Percentiles rank a stretch among this genome's conserved stretches.
These are phyloP conservation scores for Trichoderma citrinoviride DNA, from an alignment of 2,329 filamentous ascomycete species.

Conservation along the genomic window DNA sequence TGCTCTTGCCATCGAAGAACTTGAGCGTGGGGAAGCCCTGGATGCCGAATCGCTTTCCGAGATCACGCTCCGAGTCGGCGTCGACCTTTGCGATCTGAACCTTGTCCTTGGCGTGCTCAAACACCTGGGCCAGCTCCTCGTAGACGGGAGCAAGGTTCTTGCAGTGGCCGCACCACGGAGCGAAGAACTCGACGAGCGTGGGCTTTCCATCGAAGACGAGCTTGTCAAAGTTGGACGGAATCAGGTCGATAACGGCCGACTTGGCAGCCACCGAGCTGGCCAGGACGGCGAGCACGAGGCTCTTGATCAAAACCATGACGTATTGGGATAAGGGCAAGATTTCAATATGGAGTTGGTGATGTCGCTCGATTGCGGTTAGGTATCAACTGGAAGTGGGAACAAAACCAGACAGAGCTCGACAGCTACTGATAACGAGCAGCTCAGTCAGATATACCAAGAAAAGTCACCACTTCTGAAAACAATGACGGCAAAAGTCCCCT, in stretches of 20 bases:
- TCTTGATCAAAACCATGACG: slow-evolving; percentile 58
- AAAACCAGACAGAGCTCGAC: neutral
- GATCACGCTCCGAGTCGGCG: slow-evolving; percentile 79
- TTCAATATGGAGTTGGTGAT: neutral
- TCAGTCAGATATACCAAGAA: neutral
- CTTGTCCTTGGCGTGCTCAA: slow-evolving; percentile 67
- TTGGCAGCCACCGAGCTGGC: slow-evolving; percentile 60
- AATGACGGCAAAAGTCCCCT: neutral
- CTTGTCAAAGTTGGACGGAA: slow-evolving; percentile 86
- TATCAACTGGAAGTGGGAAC: neutral
- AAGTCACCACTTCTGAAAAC: neutral
- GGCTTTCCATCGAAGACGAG: slow-evolving; percentile 91
- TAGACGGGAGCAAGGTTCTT: slow-evolving; percentile 94
- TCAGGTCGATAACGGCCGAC: slow-evolving; percentile 85
- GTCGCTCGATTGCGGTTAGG: neutral
- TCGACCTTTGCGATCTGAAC: slow-evolving; percentile 95
- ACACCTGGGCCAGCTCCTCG: slow-evolving; percentile 72
- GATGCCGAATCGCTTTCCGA: slow-evolving; percentile 83
- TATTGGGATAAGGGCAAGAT: slow-evolving; percentile 14
- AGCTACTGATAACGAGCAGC: neutral
- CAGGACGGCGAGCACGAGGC: slow-evolving; percentile 56
- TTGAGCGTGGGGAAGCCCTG: slow-evolving; percentile 97
- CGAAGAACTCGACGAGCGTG: slow-evolving; percentile 96
- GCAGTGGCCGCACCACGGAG: slow-evolving; percentile 99
- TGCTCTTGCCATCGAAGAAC: slow-evolving; percentile 94